phyloP scores from a whole-genome alignment of 2,329 filamentous ascomycete species.

The Cordyceps cateniannulata region DNA sequence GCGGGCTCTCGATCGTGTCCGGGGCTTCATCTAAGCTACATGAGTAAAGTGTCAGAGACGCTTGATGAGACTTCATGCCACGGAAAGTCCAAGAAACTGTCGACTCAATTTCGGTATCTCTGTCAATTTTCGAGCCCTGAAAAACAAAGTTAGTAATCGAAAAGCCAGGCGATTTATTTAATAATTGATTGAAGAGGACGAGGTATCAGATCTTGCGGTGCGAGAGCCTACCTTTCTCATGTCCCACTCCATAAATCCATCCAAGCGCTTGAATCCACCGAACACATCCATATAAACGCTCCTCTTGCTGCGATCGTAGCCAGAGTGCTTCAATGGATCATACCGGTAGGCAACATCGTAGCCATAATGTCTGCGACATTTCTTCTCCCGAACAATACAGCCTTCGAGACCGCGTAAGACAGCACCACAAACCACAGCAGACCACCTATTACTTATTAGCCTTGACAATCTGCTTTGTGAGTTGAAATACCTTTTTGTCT shows the following conservation, averaged over 20 bases:
- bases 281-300: not conserved
- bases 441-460: conserved; percentile 10
- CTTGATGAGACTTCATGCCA: not conserved
- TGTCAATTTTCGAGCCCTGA: not conserved
- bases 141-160: not conserved
- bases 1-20: not conserved
- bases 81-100: not conserved
- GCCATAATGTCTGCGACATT: conserved; percentile 13
- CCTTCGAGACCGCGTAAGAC: conserved; percentile 13
- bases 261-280: not conserved
- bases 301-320: not conserved
- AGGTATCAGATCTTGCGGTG: not conserved
- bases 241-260: not conserved
- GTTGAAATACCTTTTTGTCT: not conserved
- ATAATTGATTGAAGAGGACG: too few species aligned
- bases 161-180: too few species aligned
- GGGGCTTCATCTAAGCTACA: not conserved
- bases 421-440: conserved; percentile 12
- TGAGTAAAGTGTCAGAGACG: not conserved
- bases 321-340: not conserved
- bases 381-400: conserved; percentile 12
- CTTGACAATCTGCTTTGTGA: not conserved
- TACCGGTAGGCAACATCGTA: not conserved
- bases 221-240: not conserved
- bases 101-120: not conserved